Percentiles rank a stretch among this genome's conserved stretches.
Evolutionary conservation across 495 filamentous ascomycete species (phyloP).

Genomic region (Clohesyomyces aquaticus): DNA sequence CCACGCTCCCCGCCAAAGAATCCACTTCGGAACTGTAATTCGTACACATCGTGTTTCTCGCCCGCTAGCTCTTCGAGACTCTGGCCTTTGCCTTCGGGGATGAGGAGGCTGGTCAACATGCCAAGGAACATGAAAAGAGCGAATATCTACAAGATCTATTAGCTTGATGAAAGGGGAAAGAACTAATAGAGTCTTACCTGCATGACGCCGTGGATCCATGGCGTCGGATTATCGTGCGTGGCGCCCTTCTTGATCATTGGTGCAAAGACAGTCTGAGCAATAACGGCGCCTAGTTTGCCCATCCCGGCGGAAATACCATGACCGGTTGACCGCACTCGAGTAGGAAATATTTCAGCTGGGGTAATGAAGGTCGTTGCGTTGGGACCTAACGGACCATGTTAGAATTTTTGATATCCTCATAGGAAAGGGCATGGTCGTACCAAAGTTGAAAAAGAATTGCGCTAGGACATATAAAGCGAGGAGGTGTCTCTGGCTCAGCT

Average conservation of each 20-base stretch:
- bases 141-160: too few relatives aligned
- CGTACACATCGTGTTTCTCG: slow-evolving; percentile 33
- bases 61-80: slow-evolving; percentile 32
- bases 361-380: slow-evolving; percentile 53
- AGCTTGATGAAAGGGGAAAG: too few relatives aligned
- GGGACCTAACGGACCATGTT: slow-evolving; percentile 44
- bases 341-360: slow-evolving; percentile 65
- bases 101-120: slow-evolving; percentile 30
- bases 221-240: slow-evolving; percentile 31
- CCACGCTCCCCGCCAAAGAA: slow-evolving; percentile 19
- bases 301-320: slow-evolving; percentile 60
- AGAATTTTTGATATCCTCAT: not conserved
- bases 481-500: slow-evolving; percentile 49
- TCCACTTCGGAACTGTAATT: slow-evolving; percentile 35
- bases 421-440: slow-evolving; percentile 39
- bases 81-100: slow-evolving; percentile 32
- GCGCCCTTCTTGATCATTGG: slow-evolving; percentile 37
- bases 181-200: too few relatives aligned
- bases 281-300: slow-evolving; percentile 63
- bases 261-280: slow-evolving; percentile 57
- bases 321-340: slow-evolving; percentile 61
- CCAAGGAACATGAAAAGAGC: slow-evolving; percentile 39
- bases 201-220: slow-evolving; percentile 40
- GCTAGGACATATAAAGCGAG: slow-evolving; percentile 77
- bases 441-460: slow-evolving; percentile 89